These are phyloP conservation scores for Neofusicoccum parvum DNA, from an alignment of 2,329 filamentous ascomycete species.

Conservation along the genomic window DNA sequence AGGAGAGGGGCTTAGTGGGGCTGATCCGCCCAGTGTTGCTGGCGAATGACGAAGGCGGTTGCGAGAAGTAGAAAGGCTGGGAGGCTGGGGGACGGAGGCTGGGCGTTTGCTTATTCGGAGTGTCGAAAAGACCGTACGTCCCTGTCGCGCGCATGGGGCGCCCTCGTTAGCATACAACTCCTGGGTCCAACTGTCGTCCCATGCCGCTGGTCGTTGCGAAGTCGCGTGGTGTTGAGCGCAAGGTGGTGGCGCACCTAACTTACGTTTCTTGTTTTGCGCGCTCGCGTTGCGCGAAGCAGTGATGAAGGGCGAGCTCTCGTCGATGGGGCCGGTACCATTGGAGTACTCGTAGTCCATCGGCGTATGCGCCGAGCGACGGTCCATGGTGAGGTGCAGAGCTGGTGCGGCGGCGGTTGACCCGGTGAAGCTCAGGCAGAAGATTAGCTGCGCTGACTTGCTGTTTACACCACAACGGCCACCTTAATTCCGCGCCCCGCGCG, in stretches of 20 bases:
- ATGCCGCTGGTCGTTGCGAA: not conserved
- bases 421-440: constrained; percentile 15
- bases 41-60: constrained; percentile 25
- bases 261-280: constrained; percentile 42
- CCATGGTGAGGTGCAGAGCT: constrained; percentile 12
- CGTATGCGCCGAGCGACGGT: constrained; percentile 26
- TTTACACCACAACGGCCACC: not conserved
- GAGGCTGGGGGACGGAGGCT: constrained; percentile 52
- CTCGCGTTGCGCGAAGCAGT: constrained; percentile 32
- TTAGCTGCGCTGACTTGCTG: not conserved
- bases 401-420: constrained; percentile 15
- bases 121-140: constrained; percentile 24
- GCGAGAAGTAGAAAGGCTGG: constrained; percentile 52
- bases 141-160: constrained; percentile 29
- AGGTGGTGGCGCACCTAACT: constrained; percentile 37
- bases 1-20: constrained; percentile 30
- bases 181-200: constrained; percentile 8
- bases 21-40: not conserved
- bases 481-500: no score
- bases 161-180: not conserved
- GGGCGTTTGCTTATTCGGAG: constrained; percentile 26
- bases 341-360: constrained; percentile 60
- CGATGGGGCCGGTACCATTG: constrained; percentile 49
- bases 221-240: constrained; percentile 46
- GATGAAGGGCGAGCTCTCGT: constrained; percentile 52